Percentiles rank a stretch among this genome's conserved stretches.
Conservation (phyloP, 805 yeast species). For the Sugiyamaella boreocaroliniensis region DNA sequence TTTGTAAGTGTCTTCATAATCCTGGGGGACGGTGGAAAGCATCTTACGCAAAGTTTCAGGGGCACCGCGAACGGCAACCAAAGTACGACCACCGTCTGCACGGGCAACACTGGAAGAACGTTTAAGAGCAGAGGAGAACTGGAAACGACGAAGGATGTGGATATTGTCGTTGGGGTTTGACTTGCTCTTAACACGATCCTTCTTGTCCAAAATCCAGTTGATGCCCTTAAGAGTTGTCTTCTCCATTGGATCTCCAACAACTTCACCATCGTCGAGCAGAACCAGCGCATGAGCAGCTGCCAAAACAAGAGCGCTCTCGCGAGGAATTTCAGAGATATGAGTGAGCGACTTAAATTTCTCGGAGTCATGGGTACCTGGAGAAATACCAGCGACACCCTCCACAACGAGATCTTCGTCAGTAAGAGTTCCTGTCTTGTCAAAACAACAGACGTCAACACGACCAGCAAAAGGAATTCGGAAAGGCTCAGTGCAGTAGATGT, state of each 20-base stretch:
- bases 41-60: constrained; percentile 89
- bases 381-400: constrained; percentile 89
- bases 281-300: constrained; percentile 98
- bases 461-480: constrained; percentile 98
- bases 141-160: constrained; percentile 84
- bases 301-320: constrained; percentile 59
- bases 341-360: constrained; percentile 50
- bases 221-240: constrained; percentile 87
- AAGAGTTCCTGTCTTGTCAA: constrained; percentile 96
- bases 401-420: constrained; percentile 95
- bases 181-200: constrained; percentile 57
- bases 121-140: constrained; percentile 91
- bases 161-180: constrained; percentile 43
- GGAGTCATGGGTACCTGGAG: constrained; percentile 27
- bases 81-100: constrained; percentile 41
- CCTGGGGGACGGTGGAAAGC: constrained; percentile 61
- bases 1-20: constrained; percentile 80
- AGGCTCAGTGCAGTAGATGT: constrained; percentile 95
- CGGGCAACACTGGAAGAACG: constrained; percentile 84
- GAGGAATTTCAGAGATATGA: constrained; percentile 57
- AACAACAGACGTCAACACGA: constrained; percentile 95
- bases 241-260: constrained; percentile 99
- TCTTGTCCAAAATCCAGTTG: constrained; percentile 73
- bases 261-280: constrained; percentile 88
- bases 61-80: constrained; percentile 94